Conservation (phyloP, 371 early-diverging fungal species). For the Mucor piriformis region DNA sequence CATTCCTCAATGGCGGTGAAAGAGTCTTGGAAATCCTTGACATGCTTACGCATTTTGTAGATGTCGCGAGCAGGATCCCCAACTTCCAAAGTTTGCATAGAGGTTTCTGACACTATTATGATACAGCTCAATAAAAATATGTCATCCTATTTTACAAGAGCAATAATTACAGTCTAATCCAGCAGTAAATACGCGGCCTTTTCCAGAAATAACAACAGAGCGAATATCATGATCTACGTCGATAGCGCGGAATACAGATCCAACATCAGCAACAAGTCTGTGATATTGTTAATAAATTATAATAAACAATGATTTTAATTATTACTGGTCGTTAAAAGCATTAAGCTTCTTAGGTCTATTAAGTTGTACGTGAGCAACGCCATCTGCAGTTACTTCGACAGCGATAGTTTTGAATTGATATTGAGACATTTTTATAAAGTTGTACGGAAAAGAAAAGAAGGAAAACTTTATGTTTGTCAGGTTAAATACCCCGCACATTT, state of each 20-base stretch:
- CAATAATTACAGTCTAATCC: slow-evolving; percentile 82
- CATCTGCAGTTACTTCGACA: slow-evolving; percentile 57
- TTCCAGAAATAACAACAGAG: slow-evolving; percentile 74
- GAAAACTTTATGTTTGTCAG: neutral
- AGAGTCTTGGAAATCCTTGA: slow-evolving; percentile 66
- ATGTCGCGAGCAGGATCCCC: slow-evolving; percentile 57
- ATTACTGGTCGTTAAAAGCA: slow-evolving; percentile 68
- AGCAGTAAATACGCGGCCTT: slow-evolving; percentile 82
- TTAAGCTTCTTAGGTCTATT: slow-evolving; percentile 84
- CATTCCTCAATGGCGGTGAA: slow-evolving; percentile 83
- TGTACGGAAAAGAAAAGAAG: neutral
- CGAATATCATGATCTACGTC: slow-evolving; percentile 66
- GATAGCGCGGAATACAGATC: slow-evolving; percentile 55
- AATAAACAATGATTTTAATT: neutral
- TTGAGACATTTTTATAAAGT: slow-evolving; percentile 25
- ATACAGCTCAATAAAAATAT: neutral
- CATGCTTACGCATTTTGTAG: slow-evolving; percentile 46
- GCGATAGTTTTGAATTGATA: slow-evolving; percentile 66
- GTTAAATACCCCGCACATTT: neutral
- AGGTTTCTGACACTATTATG: slow-evolving; percentile 25
- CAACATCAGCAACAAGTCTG: slow-evolving; percentile 36
- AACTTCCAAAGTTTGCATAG: slow-evolving; percentile 7
- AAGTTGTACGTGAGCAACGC: slow-evolving; percentile 82
- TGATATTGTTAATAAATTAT: neutral
- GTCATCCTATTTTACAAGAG: neutral